Evolutionary conservation across 768 basidiomycete genomes (phyloP), one percentile per base, ranked within the genome.

Genomic region (Symmetrospora coprosmae): DNA sequence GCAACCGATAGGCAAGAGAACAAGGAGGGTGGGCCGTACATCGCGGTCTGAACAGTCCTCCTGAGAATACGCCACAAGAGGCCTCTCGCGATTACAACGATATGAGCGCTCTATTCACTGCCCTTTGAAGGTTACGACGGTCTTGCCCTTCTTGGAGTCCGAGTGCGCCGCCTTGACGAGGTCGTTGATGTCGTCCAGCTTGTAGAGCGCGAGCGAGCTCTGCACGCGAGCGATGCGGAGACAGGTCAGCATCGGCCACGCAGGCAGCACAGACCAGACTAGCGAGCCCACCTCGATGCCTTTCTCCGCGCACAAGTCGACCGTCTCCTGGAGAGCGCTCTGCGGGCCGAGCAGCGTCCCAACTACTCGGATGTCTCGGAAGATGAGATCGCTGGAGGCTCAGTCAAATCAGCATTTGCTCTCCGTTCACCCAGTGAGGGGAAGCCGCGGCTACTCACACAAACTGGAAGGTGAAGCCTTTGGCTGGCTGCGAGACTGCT

Each of bases 401-500:
- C 17, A 11, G 35, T 39, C 11, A 8, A 34, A 11, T 46, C 51
- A 53, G 28, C 7, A 19, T 43, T 23, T 19, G 35, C 14, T 14
- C 14, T 8, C 28, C 19, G 7, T 31, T 46, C n/a, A n/a, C 27
- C 45, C 13, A 11, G 9, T 46, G n/a, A 23, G 21, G 11, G 21
- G 21, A 9, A 17, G 9, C 21, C 13, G 27, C 13, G 27, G 19
- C 6, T 6, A 40, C 51, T 39, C 46, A 41, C 16, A 49, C 28
- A 51, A 52, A 65, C 28, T 51, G 41, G 17, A 67, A 21, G 3
- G 50, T 38, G 7, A 67, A 48, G 19, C 53, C 53, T 11, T 30
- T 50, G 6, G 27, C 45, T 16, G 66, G 66, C 51, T 61, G 62
- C 30, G 56, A 40, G 19, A 67, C 65, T 19, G 61, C 31, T 19